Evolutionary conservation across 2,329 filamentous ascomycete species (phyloP).

Genomic region (Colletotrichum incanum): DNA sequence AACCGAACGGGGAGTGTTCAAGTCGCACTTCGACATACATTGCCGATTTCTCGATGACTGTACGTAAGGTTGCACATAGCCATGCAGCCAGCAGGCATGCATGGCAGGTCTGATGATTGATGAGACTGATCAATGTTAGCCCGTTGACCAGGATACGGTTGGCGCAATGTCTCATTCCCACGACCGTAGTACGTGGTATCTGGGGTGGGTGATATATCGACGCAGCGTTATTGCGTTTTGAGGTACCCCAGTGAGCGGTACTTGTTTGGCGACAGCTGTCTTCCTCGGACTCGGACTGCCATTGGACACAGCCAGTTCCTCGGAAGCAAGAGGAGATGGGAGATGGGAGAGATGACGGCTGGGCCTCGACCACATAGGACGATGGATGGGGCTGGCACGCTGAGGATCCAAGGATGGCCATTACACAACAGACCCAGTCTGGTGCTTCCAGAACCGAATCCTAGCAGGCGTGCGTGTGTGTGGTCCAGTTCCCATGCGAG

Average conservation of each 20-base stretch:
- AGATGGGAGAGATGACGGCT: constrained; percentile 12
- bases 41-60: background rate
- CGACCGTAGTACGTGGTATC: background rate
- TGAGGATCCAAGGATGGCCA: constrained; percentile 13
- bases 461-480: constrained; percentile 9
- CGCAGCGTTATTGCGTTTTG: background rate
- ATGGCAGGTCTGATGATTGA: background rate
- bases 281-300: background rate
- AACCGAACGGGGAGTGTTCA: constrained; percentile 7
- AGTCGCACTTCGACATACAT: background rate
- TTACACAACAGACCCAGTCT: constrained; percentile 14
- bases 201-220: constrained; percentile 3
- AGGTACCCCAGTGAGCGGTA: constrained; percentile 6
- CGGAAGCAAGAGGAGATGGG: constrained; percentile 4
- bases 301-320: background rate
- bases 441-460: constrained; percentile 26
- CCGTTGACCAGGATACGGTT: constrained; percentile 7
- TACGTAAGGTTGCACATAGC: background rate
- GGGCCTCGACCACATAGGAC: background rate
- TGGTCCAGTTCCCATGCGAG: constrained; percentile 31
- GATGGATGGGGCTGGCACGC: constrained; percentile 7
- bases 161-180: background rate
- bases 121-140: background rate
- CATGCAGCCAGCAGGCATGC: background rate
- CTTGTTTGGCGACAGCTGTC: constrained; percentile 10